Conservation (phyloP, 2,329 filamentous ascomycete genomes). For the Colletotrichum sp. region DNA sequence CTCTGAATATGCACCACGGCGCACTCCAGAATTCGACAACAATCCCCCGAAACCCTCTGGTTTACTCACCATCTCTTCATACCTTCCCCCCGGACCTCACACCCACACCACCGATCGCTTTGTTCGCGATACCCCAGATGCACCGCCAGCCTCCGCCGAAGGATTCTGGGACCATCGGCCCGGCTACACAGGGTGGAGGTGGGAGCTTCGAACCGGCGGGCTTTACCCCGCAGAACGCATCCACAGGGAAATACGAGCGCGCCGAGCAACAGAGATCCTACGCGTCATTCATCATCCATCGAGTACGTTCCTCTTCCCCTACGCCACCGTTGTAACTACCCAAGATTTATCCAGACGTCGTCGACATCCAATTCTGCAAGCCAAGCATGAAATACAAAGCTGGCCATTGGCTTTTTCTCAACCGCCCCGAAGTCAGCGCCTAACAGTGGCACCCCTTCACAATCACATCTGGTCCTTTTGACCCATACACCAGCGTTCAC, state of each 20-base stretch:
- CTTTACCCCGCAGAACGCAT: constrained; percentile 88
- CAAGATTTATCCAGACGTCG: constrained; percentile 63
- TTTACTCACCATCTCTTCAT: constrained; percentile 99
- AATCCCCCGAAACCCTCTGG: constrained; percentile 98
- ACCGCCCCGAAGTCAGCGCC: constrained; percentile 85
- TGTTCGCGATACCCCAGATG: constrained; percentile 78
- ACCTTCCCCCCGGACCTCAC: constrained; percentile 90
- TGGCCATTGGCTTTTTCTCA: constrained; percentile 97
- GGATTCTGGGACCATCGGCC: constrained; percentile 91
- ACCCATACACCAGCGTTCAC: constrained; percentile 93
- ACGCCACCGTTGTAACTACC: too few relatives aligned
- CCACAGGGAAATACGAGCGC: constrained; percentile 87
- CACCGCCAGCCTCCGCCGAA: constrained; percentile 83
- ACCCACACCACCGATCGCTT: constrained; percentile 97
- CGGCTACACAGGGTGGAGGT: constrained; percentile 95
- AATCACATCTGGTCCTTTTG: constrained; percentile 96
- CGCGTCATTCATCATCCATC: constrained; percentile 82
- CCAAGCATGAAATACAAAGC: constrained; percentile 97
- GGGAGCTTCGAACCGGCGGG: constrained; percentile 87
- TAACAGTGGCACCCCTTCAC: constrained; percentile 99
- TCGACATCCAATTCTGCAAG: constrained; percentile 73
- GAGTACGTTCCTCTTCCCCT: constrained; percentile 62
- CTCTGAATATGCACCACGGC: constrained; percentile 96
- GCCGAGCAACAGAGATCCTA: constrained; percentile 85
- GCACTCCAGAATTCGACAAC: constrained; percentile 90